phyloP scores from a whole-genome alignment of 148 eudicot species.

The Rhododendron ferrugineum region DNA sequence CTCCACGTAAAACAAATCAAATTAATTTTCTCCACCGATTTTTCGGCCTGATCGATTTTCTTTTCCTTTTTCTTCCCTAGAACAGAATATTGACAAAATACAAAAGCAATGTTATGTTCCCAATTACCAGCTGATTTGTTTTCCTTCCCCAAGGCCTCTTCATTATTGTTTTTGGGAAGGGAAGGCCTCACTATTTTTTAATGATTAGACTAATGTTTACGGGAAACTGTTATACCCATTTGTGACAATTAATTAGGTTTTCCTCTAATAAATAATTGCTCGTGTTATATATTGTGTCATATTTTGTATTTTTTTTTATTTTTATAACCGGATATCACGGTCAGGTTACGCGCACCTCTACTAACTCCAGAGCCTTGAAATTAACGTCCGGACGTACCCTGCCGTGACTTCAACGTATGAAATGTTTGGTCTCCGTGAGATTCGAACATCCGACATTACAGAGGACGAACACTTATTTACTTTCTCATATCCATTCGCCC shows the following conservation, averaged over 20 bases:
- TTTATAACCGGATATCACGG: too few species aligned
- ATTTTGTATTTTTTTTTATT: background rate
- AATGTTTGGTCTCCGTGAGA: too few species aligned
- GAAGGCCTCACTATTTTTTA: background rate
- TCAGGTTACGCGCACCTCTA: too few species aligned
- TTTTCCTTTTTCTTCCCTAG: conserved; percentile 3
- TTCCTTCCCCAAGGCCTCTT: conserved; percentile 11
- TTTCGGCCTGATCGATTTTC: background rate
- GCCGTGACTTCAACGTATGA: rapidly evolving
- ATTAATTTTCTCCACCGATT: background rate
- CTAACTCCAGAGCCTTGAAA: too few species aligned
- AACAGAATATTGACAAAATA: conserved; percentile 8
- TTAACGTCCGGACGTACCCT: too few species aligned
- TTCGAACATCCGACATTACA: too few species aligned
- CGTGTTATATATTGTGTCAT: background rate
- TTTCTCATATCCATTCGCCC: too few species aligned
- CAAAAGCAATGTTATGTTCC: conserved; percentile 2
- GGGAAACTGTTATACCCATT: background rate
- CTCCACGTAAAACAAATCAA: background rate
- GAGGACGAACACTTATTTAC: too few species aligned
- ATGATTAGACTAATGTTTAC: background rate
- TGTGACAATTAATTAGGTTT: background rate
- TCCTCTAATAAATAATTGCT: background rate
- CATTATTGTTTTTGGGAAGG: conserved; percentile 5
- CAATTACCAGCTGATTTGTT: background rate